A percentile compares a stretch with the other conserved stretches of the same genome.
These are phyloP conservation scores for Coemansia sp. DNA, from an alignment of 192 early-diverging fungal species.

Conservation along the genomic window DNA sequence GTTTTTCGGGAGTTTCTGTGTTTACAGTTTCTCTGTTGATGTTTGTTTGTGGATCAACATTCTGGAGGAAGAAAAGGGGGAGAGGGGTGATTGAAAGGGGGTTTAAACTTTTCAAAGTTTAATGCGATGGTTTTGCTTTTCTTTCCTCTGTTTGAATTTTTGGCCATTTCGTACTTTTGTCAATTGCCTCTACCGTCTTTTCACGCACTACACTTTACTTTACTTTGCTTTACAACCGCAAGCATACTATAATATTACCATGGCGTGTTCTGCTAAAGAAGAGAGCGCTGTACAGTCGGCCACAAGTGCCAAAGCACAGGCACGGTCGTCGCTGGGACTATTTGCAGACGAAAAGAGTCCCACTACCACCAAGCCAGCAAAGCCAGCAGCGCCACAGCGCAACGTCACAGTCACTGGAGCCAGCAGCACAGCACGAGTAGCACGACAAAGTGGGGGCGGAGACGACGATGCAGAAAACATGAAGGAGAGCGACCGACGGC, in stretches of 20 bases:
- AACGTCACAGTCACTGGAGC: slow-evolving; percentile 11
- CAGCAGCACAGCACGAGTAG: background rate
- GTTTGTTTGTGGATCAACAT: slow-evolving; percentile 3
- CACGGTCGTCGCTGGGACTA: slow-evolving; percentile 38
- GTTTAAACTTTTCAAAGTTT: too few species aligned
- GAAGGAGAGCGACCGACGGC: slow-evolving; percentile 11
- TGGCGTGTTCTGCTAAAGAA: background rate
- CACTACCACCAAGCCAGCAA: too few species aligned
- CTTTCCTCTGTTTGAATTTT: too few species aligned
- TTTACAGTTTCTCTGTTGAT: background rate
- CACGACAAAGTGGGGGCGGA: background rate
- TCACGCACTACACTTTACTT: background rate
- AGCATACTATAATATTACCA: too few species aligned
- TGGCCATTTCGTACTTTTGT: too few species aligned
- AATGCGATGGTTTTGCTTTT: too few species aligned
- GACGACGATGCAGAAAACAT: background rate
- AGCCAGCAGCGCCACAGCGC: too few species aligned
- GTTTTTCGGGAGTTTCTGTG: background rate
- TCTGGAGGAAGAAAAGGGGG: too few species aligned
- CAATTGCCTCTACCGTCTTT: too few species aligned
- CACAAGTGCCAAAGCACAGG: slow-evolving; percentile 3
- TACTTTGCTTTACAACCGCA: background rate
- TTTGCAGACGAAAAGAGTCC: slow-evolving; percentile 8
- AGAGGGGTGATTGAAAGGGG: too few species aligned
- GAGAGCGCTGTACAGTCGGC: background rate